phyloP scores from a whole-genome alignment of 2,329 filamentous ascomycete genomes.

The Exserohilum turcica region DNA sequence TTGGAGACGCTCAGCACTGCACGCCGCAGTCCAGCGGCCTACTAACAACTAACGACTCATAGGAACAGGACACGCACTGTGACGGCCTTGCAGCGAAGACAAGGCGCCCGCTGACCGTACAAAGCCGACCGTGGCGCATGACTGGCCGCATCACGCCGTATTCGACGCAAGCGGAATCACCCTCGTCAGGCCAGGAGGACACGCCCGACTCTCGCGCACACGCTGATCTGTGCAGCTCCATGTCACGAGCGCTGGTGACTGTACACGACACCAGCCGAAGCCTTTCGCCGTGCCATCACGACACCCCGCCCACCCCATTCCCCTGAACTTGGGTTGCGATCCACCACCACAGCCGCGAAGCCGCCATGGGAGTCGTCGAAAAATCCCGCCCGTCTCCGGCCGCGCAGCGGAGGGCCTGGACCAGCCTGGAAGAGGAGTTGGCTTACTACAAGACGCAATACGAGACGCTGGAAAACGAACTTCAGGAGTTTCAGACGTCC shows the following conservation, averaged over 20 bases:
- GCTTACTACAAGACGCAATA: conserved; percentile 97
- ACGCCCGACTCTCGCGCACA: conserved; percentile 26
- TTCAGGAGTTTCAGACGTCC: conserved; percentile 90
- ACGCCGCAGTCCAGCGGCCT: conserved; percentile 27
- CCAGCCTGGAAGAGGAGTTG: conserved; percentile 71
- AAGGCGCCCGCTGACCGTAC: conserved; percentile 22
- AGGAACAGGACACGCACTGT: conserved; percentile 32
- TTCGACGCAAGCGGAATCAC: conserved; percentile 20
- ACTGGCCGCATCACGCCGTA: conserved; percentile 30
- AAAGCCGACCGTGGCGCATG: conserved; percentile 34
- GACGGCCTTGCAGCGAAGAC: conserved; percentile 12
- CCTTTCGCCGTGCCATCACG: conserved; percentile 12
- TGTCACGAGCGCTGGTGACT: conserved; percentile 11
- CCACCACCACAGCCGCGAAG: conserved; percentile 20
- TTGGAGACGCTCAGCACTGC: conserved; percentile 31
- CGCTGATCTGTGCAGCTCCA: conserved; percentile 8
- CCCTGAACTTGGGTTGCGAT: conserved; percentile 30
- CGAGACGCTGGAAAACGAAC: conserved; percentile 86
- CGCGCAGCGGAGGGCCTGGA: conserved; percentile 41
- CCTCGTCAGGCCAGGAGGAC: conserved; percentile 20
- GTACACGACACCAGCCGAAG: neutral
- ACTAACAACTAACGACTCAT: conserved; percentile 42
- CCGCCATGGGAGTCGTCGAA: conserved; percentile 39
- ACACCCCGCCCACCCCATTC: conserved; percentile 30
- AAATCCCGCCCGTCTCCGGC: conserved; percentile 24